Evolutionary conservation across 345 rosid species (phyloP).

Genomic region (Cardamine chenopodiifolia): DNA sequence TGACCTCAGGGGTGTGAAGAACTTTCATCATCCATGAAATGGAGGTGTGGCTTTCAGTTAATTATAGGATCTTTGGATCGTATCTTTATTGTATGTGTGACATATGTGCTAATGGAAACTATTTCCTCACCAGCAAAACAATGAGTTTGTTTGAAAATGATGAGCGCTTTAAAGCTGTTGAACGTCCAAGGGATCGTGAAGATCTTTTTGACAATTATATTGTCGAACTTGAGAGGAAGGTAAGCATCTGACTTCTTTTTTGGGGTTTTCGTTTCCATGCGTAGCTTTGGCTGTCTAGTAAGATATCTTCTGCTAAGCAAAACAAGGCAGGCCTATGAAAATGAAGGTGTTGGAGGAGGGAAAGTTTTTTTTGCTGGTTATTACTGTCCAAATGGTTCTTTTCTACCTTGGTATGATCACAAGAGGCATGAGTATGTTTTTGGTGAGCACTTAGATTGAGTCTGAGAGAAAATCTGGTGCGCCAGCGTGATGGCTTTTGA

Average conservation of each 20-base stretch:
- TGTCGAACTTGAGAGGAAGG: conserved; percentile 95
- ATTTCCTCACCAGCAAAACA: conserved; percentile 71
- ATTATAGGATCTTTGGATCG: conserved; percentile 5
- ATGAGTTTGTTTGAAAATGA: conserved; percentile 83
- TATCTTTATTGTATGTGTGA: conserved; percentile 17
- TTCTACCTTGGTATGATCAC: conserved; percentile 23
- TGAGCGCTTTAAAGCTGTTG: conserved; percentile 95
- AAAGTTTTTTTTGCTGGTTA: background rate
- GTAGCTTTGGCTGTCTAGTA: background rate
- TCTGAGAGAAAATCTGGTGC: conserved; percentile 17
- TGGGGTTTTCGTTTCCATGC: background rate
- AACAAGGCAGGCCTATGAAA: conserved; percentile 19
- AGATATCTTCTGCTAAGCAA: background rate
- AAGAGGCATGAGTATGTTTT: conserved; percentile 11
- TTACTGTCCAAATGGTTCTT: conserved; percentile 1
- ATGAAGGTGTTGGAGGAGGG: background rate
- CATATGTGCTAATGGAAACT: conserved; percentile 37
- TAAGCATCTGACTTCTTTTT: conserved; percentile 36
- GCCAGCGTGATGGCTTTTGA: conserved; percentile 5
- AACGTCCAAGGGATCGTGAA: conserved; percentile 81
- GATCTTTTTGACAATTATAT: conserved; percentile 87
- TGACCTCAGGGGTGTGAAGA: conserved; percentile 77
- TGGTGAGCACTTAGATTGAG: conserved; percentile 24
- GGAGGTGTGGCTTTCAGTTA: conserved; percentile 63
- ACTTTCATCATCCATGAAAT: conserved; percentile 82